These are phyloP conservation scores for Pyrenophora seminiperda DNA, from an alignment of 2,329 filamentous ascomycete species.

Conservation along the genomic window DNA sequence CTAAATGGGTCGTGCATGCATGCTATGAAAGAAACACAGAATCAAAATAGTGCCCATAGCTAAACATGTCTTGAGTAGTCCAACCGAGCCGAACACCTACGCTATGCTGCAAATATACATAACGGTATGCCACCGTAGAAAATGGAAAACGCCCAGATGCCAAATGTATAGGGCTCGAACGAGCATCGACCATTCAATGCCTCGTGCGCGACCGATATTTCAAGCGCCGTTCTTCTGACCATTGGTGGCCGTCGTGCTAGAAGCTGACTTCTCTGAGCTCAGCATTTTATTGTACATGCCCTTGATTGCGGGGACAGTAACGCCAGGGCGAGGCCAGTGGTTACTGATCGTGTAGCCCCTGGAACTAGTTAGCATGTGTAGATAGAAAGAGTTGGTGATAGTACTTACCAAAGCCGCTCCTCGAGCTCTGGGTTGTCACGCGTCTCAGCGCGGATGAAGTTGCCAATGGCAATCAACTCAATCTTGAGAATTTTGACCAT, in stretches of 20 bases:
- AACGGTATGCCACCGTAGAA: constrained; percentile 24
- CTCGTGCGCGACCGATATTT: neutral
- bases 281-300: constrained; percentile 48
- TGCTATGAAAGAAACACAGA: constrained; percentile 24
- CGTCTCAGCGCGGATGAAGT: constrained; percentile 61
- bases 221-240: constrained; percentile 33
- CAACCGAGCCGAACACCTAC: constrained; percentile 41
- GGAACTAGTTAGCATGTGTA: constrained; percentile 23
- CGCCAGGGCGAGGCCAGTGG: constrained; percentile 46
- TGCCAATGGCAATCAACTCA: constrained; percentile 66
- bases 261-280: constrained; percentile 36
- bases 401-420: constrained; percentile 58
- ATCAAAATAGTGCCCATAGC: constrained; percentile 23
- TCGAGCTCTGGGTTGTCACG: constrained; percentile 54
- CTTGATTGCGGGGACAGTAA: constrained; percentile 41
- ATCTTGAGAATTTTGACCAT: constrained; percentile 66
- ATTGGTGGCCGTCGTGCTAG: constrained; percentile 29
- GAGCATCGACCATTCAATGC: constrained; percentile 7
- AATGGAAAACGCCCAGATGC: constrained; percentile 32
- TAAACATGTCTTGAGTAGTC: constrained; percentile 25
- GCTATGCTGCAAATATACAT: constrained; percentile 42
- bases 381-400: too few species aligned
- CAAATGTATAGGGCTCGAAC: constrained; percentile 13
- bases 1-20: constrained; percentile 24
- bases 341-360: constrained; percentile 47